A percentile compares a stretch with the other conserved stretches of the same genome.
Evolutionary conservation across 768 basidiomycete genomes (phyloP).

Genomic region (Mycena latifolia): DNA sequence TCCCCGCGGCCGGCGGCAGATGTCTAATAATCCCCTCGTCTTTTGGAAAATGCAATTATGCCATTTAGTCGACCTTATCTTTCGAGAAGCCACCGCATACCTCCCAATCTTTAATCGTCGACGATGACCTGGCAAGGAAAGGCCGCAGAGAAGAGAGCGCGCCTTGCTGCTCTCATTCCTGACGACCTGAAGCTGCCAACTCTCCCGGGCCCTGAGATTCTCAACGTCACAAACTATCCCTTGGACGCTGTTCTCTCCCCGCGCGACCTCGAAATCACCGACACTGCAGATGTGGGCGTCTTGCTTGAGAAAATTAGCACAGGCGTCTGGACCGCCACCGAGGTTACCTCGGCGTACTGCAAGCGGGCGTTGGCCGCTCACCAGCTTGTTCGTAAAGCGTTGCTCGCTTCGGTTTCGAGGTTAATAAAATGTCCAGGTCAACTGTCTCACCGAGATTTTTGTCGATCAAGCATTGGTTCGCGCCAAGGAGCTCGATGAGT

Average conservation of each 20-base stretch:
- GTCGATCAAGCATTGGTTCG: background rate
- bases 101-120: too few species aligned
- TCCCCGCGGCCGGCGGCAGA: too few species aligned
- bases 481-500: background rate
- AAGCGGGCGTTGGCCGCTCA: background rate
- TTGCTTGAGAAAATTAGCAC: background rate
- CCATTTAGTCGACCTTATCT: too few species aligned
- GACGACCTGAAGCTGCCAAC: background rate
- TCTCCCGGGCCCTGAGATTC: background rate
- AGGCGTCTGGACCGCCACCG: background rate
- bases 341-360: background rate
- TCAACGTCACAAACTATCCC: background rate
- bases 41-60: background rate
- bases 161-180: background rate
- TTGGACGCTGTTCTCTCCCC: background rate
- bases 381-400: background rate
- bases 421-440: background rate
- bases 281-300: background rate
- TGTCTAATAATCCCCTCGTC: too few species aligned
- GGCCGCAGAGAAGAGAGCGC: background rate
- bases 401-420: background rate
- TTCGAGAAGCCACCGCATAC: too few species aligned
- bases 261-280: background rate
- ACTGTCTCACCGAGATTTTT: background rate
- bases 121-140: background rate